Conservation (phyloP, 352 stramenopile species). For the Phytopythium sindhum region DNA sequence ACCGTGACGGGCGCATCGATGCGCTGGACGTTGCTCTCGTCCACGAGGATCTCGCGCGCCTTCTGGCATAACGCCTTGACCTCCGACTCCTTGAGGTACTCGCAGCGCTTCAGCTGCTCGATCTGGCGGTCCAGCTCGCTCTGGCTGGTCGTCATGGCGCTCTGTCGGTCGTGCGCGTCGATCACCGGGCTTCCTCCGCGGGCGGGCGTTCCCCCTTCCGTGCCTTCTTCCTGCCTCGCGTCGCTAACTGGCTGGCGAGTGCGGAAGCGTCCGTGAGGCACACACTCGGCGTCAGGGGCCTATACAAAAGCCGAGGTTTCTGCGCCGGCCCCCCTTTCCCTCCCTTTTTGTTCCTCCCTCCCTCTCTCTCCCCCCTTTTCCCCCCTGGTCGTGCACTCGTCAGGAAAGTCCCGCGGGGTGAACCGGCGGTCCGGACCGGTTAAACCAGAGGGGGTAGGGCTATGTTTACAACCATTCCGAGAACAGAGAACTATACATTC, state of each 20-base stretch:
- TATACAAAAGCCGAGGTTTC: not conserved
- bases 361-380: constrained; percentile 1
- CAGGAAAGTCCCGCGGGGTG: too few species aligned
- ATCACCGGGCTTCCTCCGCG: not conserved
- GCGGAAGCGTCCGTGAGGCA: not conserved
- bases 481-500: too few species aligned
- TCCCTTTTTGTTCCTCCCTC: not conserved
- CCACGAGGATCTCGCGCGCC: constrained; percentile 97
- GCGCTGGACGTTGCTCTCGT: constrained; percentile 99
- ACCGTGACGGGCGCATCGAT: constrained; percentile 99
- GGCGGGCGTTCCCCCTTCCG: not conserved
- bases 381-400: not conserved
- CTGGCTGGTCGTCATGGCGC: constrained; percentile 72
- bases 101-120: constrained; percentile 92
- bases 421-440: too few species aligned
- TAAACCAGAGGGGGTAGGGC: too few species aligned
- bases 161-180: not conserved
- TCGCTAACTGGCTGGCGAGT: constrained; percentile 1
- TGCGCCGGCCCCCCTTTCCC: not conserved
- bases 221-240: not conserved
- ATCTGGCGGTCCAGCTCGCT: constrained; percentile 87
- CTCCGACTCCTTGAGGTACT: constrained; percentile 98
- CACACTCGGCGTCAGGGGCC: not conserved
- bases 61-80: constrained; percentile 98
- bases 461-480: too few species aligned